phyloP scores from a whole-genome alignment of 208 protist genomes.

The Perkinsela sp. region DNA sequence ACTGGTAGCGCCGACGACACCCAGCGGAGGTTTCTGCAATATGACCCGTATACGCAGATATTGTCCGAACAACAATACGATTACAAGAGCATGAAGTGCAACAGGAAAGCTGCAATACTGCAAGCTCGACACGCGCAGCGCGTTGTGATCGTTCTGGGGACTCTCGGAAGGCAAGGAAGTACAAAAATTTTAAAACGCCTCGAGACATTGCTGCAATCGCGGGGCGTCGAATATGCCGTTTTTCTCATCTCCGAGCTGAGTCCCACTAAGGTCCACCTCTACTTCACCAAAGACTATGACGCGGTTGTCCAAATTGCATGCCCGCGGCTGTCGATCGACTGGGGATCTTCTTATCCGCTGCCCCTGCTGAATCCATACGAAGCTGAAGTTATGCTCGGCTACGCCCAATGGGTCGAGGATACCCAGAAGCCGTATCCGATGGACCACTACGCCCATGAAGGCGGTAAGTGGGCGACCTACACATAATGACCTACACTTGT shows the following conservation, averaged over 20 bases:
- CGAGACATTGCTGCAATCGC: constrained; percentile 24
- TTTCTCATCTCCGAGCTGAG: constrained; percentile 91
- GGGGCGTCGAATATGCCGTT: constrained; percentile 32
- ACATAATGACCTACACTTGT: no score
- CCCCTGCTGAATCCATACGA: constrained; percentile 90
- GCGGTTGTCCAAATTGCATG: constrained; percentile 88
- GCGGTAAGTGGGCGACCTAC: constrained; percentile 76
- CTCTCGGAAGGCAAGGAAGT: constrained; percentile 83
- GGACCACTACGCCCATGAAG: constrained; percentile 80
- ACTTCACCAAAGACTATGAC: constrained; percentile 58
- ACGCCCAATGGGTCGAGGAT: constrained; percentile 28
- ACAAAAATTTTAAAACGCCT: constrained; percentile 69
- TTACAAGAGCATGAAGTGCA: constrained; percentile 53
- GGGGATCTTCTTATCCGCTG: constrained; percentile 83
- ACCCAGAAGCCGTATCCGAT: constrained; percentile 65
- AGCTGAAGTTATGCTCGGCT: constrained; percentile 65
- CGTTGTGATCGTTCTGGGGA: constrained; percentile 86
- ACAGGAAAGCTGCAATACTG: constrained; percentile 42
- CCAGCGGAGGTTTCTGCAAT: constrained; percentile 34
- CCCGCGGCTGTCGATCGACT: constrained; percentile 93
- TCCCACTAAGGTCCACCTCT: constrained; percentile 57
- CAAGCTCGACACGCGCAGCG: constrained; percentile 28
- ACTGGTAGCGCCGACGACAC: constrained; percentile 8
- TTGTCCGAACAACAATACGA: constrained; percentile 75
- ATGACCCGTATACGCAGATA: constrained; percentile 83